These are phyloP conservation scores for Dioscorea cayenensis DNA, from an alignment of 116 monocot genomes.

Conservation along the genomic window DNA sequence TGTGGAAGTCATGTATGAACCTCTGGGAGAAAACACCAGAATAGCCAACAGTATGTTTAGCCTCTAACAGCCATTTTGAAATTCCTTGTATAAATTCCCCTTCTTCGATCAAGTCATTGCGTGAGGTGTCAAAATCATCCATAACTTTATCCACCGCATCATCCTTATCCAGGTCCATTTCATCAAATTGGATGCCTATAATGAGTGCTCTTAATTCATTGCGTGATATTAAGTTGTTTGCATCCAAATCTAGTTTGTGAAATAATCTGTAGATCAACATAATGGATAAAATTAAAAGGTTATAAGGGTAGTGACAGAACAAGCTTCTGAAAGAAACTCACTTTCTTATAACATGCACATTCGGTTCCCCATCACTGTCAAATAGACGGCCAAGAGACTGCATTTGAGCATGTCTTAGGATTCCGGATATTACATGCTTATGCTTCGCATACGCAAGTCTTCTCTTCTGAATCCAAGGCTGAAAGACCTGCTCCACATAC, in stretches of 20 bases:
- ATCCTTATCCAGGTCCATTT: constrained; percentile 51
- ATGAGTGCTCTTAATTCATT: constrained; percentile 65
- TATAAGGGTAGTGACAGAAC: not conserved
- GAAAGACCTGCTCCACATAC: constrained; percentile 57
- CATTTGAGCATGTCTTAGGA: constrained; percentile 59
- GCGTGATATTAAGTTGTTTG: constrained; percentile 31
- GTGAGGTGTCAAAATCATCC: constrained; percentile 89
- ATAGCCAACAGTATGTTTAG: constrained; percentile 32
- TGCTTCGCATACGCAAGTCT: constrained; percentile 80
- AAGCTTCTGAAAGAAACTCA: constrained; percentile 13
- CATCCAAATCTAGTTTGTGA: constrained; percentile 52
- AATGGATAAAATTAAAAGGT: not conserved
- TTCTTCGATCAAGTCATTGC: constrained; percentile 48
- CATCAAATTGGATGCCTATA: constrained; percentile 66
- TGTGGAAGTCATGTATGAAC: constrained; percentile 60
- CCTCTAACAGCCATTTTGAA: constrained; percentile 72
- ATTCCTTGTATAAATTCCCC: constrained; percentile 68
- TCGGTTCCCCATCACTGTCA: constrained; percentile 50
- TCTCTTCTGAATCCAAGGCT: constrained; percentile 97
- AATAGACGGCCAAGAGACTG: constrained; percentile 54
- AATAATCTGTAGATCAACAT: constrained; percentile 44
- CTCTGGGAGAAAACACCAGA: constrained; percentile 44
- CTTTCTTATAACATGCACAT: constrained; percentile 59
- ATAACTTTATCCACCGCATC: constrained; percentile 66
- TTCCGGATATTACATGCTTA: constrained; percentile 88